Percentiles rank a stretch among this genome's conserved stretches.
These are phyloP conservation scores for Entonaema liquescens DNA, from an alignment of 495 filamentous ascomycete species.

Conservation along the genomic window DNA sequence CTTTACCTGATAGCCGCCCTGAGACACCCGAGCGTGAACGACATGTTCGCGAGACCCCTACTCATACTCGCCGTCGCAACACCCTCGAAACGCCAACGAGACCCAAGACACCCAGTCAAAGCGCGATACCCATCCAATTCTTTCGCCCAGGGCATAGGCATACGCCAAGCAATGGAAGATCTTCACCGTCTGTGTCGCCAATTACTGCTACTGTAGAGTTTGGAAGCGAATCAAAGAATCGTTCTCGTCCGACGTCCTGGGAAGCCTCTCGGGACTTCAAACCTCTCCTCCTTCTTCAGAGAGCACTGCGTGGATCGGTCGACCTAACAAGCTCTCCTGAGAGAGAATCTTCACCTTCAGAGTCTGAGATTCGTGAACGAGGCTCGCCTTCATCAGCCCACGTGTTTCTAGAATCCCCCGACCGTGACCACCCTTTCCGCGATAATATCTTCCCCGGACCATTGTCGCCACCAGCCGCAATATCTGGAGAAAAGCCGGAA, in stretches of 20 bases:
- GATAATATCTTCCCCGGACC: conserved; percentile 2
- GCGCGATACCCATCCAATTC: conserved; percentile 61
- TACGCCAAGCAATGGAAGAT: conserved; percentile 47
- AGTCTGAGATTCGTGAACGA: conserved; percentile 13
- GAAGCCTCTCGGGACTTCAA: conserved; percentile 58
- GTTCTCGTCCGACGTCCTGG: conserved; percentile 59
- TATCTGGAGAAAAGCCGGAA: not conserved
- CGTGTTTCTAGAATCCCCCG: conserved; percentile 4
- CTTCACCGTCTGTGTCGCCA: conserved; percentile 53
- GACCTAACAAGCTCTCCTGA: conserved; percentile 30
- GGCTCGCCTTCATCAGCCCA: conserved; percentile 6
- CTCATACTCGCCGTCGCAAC: conserved; percentile 51
- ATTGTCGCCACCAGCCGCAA: not conserved
- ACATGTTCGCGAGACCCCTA: conserved; percentile 34
- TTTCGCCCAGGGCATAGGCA: conserved; percentile 57
- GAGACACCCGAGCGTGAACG: conserved; percentile 52
- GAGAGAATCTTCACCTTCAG: conserved; percentile 24
- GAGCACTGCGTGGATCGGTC: conserved; percentile 28
- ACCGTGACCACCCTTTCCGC: conserved; percentile 7
- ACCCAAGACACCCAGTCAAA: conserved; percentile 58
- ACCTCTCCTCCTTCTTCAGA: conserved; percentile 61
- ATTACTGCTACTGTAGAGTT: conserved; percentile 40
- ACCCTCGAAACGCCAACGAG: conserved; percentile 45
- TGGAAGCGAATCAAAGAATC: conserved; percentile 42
- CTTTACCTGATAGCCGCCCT: conserved; percentile 62